A percentile compares a stretch with the other conserved stretches of the same genome.
Evolutionary conservation across 73 alveolate genomes (phyloP).

Genomic region (Symbiodinium natans): DNA sequence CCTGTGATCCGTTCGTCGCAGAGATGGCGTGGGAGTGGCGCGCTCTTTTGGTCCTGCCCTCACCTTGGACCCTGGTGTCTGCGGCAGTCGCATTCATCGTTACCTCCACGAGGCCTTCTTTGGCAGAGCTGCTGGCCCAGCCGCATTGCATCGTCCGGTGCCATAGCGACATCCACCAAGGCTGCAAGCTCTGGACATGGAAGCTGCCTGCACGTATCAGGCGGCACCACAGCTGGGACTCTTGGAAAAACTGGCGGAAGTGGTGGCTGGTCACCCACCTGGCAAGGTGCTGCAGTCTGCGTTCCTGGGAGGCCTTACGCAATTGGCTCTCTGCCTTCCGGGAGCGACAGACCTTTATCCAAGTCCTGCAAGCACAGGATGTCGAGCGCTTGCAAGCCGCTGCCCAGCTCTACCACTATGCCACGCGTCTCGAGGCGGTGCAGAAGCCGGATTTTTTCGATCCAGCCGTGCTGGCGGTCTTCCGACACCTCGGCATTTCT

Average conservation of each 20-base stretch:
- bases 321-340: not conserved
- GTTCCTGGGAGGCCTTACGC: not conserved
- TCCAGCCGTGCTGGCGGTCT: not conserved
- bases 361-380: not conserved
- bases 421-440: slow-evolving; percentile 3
- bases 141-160: slow-evolving; percentile 5
- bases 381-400: slow-evolving; percentile 12
- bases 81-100: slow-evolving; percentile 15
- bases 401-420: not conserved
- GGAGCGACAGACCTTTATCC: not conserved
- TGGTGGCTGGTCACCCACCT: not conserved
- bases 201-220: slow-evolving; percentile 1
- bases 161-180: slow-evolving; percentile 3
- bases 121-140: slow-evolving; percentile 32
- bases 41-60: not conserved
- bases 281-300: not conserved
- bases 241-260: not conserved
- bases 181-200: not conserved
- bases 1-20: no score
- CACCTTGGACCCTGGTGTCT: slow-evolving; percentile 36
- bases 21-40: not conserved
- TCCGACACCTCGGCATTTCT: slow-evolving; percentile 8
- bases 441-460: not conserved
- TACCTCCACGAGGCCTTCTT: not conserved
- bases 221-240: no score